These are phyloP conservation scores for Fusarium buharicum DNA, from an alignment of 2,329 filamentous ascomycete genomes.

Conservation along the genomic window DNA sequence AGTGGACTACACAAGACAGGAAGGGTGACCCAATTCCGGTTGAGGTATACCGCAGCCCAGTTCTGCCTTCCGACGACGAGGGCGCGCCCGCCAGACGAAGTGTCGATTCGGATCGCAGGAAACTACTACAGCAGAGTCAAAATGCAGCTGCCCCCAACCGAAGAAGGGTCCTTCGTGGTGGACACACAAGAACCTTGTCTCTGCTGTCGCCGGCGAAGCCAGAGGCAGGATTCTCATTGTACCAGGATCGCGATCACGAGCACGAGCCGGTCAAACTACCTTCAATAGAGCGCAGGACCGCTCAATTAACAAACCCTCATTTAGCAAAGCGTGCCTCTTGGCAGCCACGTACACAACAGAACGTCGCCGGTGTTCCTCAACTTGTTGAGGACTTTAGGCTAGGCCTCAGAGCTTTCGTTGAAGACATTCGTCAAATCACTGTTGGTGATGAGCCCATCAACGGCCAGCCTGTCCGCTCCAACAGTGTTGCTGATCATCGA, in stretches of 20 bases:
- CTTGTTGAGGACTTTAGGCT: conserved; percentile 90
- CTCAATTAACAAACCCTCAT: conserved; percentile 53
- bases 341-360: conserved; percentile 63
- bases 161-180: conserved; percentile 75
- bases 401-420: conserved; percentile 92
- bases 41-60: conserved; percentile 63
- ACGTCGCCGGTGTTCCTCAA: conserved; percentile 69
- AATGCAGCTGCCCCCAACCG: conserved; percentile 55
- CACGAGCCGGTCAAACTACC: conserved; percentile 43
- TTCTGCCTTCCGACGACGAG: conserved; percentile 45
- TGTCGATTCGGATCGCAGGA: conserved; percentile 77
- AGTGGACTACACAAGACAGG: conserved; percentile 86
- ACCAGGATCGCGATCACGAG: conserved; percentile 52
- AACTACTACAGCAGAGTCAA: conserved; percentile 66
- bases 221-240: conserved; percentile 55
- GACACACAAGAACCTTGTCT: conserved; percentile 75
- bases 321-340: conserved; percentile 68
- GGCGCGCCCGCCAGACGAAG: conserved; percentile 53
- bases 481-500: conserved; percentile 32
- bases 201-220: conserved; percentile 77
- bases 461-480: conserved; percentile 52
- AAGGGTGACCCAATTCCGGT: conserved; percentile 68
- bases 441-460: conserved; percentile 90
- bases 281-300: conserved; percentile 46
- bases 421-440: conserved; percentile 93